Evolutionary conservation across 257 asterid species (phyloP).

Genomic region (Verbascum thapsus): DNA sequence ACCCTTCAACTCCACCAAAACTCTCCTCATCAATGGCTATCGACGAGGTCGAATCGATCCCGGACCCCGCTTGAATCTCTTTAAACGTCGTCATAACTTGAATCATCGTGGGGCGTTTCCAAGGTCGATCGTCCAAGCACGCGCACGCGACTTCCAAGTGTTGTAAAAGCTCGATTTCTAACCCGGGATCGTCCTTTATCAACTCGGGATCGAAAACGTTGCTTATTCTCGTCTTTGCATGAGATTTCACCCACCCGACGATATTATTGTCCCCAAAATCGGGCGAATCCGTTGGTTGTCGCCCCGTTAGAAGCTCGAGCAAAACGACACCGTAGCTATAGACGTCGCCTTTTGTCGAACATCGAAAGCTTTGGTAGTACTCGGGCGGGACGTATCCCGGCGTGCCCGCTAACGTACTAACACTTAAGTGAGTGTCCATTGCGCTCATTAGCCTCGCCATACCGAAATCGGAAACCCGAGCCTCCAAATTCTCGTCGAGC

Average conservation of each 20-base stretch:
- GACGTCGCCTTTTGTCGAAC: slow-evolving; percentile 87
- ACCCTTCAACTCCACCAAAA: slow-evolving; percentile 46
- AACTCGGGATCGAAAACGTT: slow-evolving; percentile 73
- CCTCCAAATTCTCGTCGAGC: slow-evolving; percentile 80
- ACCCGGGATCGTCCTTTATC: slow-evolving; percentile 64
- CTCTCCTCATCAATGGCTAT: slow-evolving; percentile 45
- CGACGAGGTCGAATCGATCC: slow-evolving; percentile 57
- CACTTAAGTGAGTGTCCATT: slow-evolving; percentile 89
- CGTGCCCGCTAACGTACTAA: slow-evolving; percentile 90
- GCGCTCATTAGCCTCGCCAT: slow-evolving; percentile 93
- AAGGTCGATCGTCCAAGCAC: slow-evolving; percentile 80
- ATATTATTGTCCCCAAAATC: slow-evolving; percentile 93
- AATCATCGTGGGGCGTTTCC: slow-evolving; percentile 86
- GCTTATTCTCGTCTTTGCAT: slow-evolving; percentile 57
- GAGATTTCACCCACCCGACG: slow-evolving; percentile 90
- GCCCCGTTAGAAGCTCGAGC: slow-evolving; percentile 86
- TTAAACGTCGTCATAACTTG: slow-evolving; percentile 87
- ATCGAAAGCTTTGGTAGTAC: slow-evolving; percentile 87
- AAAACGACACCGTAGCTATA: slow-evolving; percentile 91
- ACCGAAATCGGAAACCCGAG: slow-evolving; percentile 93
- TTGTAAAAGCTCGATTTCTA: slow-evolving; percentile 75
- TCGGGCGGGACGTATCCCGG: slow-evolving; percentile 98
- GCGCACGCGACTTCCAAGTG: slow-evolving; percentile 76
- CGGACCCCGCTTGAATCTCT: slow-evolving; percentile 82
- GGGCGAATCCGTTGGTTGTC: slow-evolving; percentile 79